phyloP scores from a whole-genome alignment of 768 basidiomycete species.

The Boletales sp. region DNA sequence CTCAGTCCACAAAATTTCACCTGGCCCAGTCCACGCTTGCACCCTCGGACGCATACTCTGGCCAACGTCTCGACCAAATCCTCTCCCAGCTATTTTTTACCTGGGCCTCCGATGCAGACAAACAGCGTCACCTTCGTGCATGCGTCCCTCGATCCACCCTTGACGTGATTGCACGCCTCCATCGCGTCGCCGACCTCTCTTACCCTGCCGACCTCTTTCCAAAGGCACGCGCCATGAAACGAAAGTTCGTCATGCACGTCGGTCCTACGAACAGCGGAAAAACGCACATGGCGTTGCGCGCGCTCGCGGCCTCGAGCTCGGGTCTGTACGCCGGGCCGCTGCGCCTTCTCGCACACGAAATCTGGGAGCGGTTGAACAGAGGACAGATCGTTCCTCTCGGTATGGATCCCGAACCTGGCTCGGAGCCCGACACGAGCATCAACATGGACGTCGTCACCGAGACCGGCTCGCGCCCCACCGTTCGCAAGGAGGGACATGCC shows the following conservation, averaged over 20 bases:
- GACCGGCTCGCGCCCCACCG: slow-evolving; percentile 18
- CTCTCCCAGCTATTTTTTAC: slow-evolving; percentile 51
- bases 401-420: slow-evolving; percentile 39
- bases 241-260: slow-evolving; percentile 91
- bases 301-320: slow-evolving; percentile 66
- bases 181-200: slow-evolving; percentile 38
- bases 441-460: slow-evolving; percentile 30
- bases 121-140: slow-evolving; percentile 20
- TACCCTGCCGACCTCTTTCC: slow-evolving; percentile 48
- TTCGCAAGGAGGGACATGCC: slow-evolving; percentile 38
- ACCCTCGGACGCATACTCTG: slow-evolving; percentile 22
- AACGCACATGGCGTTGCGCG: slow-evolving; percentile 88
- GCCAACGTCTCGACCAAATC: slow-evolving; percentile 41
- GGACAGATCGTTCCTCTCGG: slow-evolving; percentile 84
- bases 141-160: slow-evolving; percentile 33
- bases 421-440: slow-evolving; percentile 34
- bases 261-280: slow-evolving; percentile 98
- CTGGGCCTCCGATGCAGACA: slow-evolving; percentile 46
- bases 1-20: slow-evolving; percentile 30
- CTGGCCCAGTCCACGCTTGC: slow-evolving; percentile 43
- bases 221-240: slow-evolving; percentile 53
- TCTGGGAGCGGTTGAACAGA: slow-evolving; percentile 86
- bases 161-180: slow-evolving; percentile 35
- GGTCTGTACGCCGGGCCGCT: slow-evolving; percentile 92
- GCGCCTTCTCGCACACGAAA: slow-evolving; percentile 91